Conservation (phyloP, 1,139 yeast species). For the Taphrina pruni region DNA sequence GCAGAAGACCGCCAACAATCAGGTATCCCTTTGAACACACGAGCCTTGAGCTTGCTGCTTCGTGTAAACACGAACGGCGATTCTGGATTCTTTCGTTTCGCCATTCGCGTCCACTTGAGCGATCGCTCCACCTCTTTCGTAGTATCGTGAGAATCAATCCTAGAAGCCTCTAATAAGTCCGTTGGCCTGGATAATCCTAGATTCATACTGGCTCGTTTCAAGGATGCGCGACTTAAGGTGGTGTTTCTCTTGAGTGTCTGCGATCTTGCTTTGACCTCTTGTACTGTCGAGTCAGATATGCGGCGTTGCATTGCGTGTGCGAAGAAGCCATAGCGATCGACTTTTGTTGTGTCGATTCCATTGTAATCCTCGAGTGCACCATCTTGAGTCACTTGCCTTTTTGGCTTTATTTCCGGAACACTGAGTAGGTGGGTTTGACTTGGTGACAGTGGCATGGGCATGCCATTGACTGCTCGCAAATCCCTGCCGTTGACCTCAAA, state of each 20-base stretch:
- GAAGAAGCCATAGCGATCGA: constrained; percentile 37
- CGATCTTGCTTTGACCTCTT: constrained; percentile 11
- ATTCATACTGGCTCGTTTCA: constrained; percentile 25
- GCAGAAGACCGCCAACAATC: constrained; percentile 47
- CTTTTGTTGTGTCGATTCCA: constrained; percentile 18
- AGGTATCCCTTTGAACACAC: constrained; percentile 47
- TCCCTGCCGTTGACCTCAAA: not conserved
- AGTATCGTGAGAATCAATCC: not conserved
- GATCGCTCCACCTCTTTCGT: constrained; percentile 26
- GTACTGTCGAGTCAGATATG: constrained; percentile 9
- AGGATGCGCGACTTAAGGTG: constrained; percentile 6
- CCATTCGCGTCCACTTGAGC: constrained; percentile 35
- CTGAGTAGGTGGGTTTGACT: not conserved
- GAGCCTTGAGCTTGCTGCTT: constrained; percentile 33
- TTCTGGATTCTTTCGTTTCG: not conserved
- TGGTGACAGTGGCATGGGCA: not conserved
- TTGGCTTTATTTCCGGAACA: not conserved
- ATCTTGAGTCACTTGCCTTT: not conserved
- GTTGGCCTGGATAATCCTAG: not conserved
- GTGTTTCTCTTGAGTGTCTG: not conserved
- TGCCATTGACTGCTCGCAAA: not conserved
- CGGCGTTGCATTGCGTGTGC: constrained; percentile 22
- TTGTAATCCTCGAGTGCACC: constrained; percentile 25
- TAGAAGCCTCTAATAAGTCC: constrained; percentile 5
- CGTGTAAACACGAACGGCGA: constrained; percentile 17